Evolutionary conservation across 2,329 filamentous ascomycete species (phyloP).

Genomic region (Diaporthe sp.): DNA sequence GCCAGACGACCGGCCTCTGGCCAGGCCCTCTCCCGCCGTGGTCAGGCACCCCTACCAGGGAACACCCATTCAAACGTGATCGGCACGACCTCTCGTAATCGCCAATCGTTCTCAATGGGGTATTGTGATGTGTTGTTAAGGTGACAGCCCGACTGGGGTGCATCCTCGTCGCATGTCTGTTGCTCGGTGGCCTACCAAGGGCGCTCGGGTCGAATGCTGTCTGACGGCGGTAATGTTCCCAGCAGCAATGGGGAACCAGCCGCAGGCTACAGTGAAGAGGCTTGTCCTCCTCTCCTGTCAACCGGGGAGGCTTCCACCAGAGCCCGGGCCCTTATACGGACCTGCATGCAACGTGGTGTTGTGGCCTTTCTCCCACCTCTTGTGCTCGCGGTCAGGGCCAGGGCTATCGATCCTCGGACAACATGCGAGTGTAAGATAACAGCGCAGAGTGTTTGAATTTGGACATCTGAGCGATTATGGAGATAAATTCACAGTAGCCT

Average conservation of each 20-base stretch:
- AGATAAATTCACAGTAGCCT: no score
- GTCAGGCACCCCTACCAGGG: not conserved
- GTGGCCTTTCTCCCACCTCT: not conserved
- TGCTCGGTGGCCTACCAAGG: not conserved
- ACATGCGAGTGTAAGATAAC: not conserved
- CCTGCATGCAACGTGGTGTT: conserved; percentile 4
- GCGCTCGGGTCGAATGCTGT: not conserved
- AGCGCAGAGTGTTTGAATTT: no score
- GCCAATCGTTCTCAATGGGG: conserved; percentile 23
- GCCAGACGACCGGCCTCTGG: not conserved
- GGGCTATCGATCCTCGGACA: not conserved
- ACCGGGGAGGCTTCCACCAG: not conserved
- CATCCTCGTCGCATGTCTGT: conserved; percentile 19
- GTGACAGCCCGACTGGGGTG: not conserved
- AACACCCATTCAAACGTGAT: not conserved
- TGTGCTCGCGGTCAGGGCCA: not conserved
- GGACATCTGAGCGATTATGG: no score
- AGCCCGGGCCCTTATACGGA: not conserved
- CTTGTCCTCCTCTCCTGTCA: not conserved
- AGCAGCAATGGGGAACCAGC: not conserved
- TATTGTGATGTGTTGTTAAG: conserved; percentile 18
- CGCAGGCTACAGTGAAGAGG: not conserved
- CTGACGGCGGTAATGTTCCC: not conserved
- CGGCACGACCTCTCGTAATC: conserved; percentile 4
- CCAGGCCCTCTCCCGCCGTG: not conserved